Evolutionary conservation across 768 basidiomycete species (phyloP), one percentile per base, ranked within the genome.

Genomic region (Postia placenta): DNA sequence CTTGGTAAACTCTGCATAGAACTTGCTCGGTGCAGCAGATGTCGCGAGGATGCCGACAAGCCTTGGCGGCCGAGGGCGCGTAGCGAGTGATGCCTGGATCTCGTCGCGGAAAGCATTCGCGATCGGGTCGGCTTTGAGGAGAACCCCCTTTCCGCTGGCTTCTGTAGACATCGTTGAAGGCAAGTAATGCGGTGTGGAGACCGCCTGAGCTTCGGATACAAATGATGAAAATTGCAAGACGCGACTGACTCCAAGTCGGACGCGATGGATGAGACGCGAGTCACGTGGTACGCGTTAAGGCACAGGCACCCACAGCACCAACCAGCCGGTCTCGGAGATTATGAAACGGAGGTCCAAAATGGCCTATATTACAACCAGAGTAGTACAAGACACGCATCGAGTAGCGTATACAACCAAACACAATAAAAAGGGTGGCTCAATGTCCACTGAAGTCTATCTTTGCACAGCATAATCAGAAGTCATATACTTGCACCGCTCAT

Each of bases 31-130:
- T 5, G 80, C 80, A 4, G 84, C 82, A 1, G 84, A 78, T 1
- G 92, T 95, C 0, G 90, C 86, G 22, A 99, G 75, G 57, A 98
- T 95, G 1, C 94, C 95, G 45, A 97, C 83, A 23, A 99, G 75
- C 60, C 82, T 88, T 2, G 92, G 92, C 12, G 67, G 61, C 19
- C 70, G 72, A 4, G 66, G 30, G 26, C 61, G 57, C 41, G 61
- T 57, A 14, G 63, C 56, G 19, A 81, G 70, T 23, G 67, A 66
- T 17, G 64, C 42, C 54, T 77, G 76, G 56, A 94, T 79, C 63
- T 91, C 89, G 38, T 79, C 74, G 11, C 80, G 77, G 61, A 86
- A 92, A 2, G 80, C 66, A 24, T 75, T 74, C 20, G 88, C 85
- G 56, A 94, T 81, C 9, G 77, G 68, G 59, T 91, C 89, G 0